These are phyloP conservation scores for Lactarius akahatsu DNA, from an alignment of 768 basidiomycete genomes.

Conservation along the genomic window DNA sequence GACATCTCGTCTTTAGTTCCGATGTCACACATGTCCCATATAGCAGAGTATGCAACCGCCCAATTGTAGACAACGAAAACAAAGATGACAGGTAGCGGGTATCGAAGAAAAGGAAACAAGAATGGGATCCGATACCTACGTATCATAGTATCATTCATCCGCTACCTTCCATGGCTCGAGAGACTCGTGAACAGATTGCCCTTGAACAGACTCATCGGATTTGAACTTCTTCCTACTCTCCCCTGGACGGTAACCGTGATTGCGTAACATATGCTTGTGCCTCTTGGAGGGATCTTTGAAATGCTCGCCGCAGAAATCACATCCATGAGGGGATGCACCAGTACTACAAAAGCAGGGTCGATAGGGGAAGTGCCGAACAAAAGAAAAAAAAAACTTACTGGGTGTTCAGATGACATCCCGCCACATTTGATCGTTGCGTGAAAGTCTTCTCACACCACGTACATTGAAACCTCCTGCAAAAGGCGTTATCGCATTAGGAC, in stretches of 20 bases:
- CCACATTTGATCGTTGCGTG: conserved; percentile 56
- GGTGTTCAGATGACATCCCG: conserved; percentile 54
- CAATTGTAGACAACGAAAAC: conserved; percentile 13
- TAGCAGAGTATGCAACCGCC: conserved; percentile 13
- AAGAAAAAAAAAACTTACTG: conserved; percentile 40
- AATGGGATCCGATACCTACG: background rate
- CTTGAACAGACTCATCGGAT: conserved; percentile 23
- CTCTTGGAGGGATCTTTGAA: conserved; percentile 68
- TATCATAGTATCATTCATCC: conserved; percentile 9
- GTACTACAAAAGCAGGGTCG: conserved; percentile 42
- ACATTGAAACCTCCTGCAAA: conserved; percentile 51
- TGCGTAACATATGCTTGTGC: conserved; percentile 56
- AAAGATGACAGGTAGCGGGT: conserved; percentile 14
- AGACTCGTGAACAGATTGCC: conserved; percentile 33
- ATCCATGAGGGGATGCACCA: conserved; percentile 53
- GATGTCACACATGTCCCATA: conserved; percentile 12
- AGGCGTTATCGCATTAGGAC: conserved; percentile 19
- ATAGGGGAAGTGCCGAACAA: conserved; percentile 21
- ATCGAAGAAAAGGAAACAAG: conserved; percentile 17
- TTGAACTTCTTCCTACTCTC: conserved; percentile 41
- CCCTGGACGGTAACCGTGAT: conserved; percentile 51
- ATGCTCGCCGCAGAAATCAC: conserved; percentile 50
- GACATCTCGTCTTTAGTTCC: conserved; percentile 21
- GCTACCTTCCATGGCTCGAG: conserved; percentile 28
- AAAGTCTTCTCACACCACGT: conserved; percentile 53